Base-by-base conservation (phyloP, 192 early-diverging fungal species). In the Thamnidium elegans region DNA sequence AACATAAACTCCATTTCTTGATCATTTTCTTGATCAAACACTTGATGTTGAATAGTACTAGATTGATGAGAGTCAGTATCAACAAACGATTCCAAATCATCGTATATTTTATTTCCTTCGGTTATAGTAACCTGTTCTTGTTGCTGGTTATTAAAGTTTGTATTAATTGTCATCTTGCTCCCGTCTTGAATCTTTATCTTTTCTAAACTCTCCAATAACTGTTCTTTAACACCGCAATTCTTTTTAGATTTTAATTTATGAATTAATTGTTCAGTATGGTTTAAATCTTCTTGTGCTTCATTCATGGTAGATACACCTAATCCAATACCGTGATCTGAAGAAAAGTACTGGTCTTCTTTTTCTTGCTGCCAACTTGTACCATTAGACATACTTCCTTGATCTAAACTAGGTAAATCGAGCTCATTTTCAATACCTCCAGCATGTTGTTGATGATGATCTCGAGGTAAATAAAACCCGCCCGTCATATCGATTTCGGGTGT, bases 401-500 rank as follows among this genome's bases (percentile, higher is more conserved):
- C 30, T 20, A n/a, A 31, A 46, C 0, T 15, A 10, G 26, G 39
- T 6, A 48, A 67, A 42, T 72, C 65, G 15, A 76, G 32, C 42
- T 76, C 74, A 47, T 76, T 53, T 58, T 76, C 74, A n/a, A 76
- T 68, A 19, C 74, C 74, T 62, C 48, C 10, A 17, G 17, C 3
- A 5, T 13, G 2, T 39, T 8, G n/a, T n/a, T n/a, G n/a, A n/a
- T n/a, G n/a, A n/a, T n/a, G 17, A 32, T 36, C 6, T 26, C 56
- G n/a, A 44, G 44, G 21, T 46, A 23, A 39, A 71, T 52, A 50
- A 51, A 68, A 80, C 3, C 84, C 84, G 14, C 84, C 82, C 10
- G 68, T 66, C 72, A 76, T 81, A 56, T 86, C 84, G 9, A 79
- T 70, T 47, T 86, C 84, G 0, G 84, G 84, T 0, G 82, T 71